Evolutionary conservation across 176 grass and related monocot genomes (phyloP).

Genomic region (Juncus inflexus): DNA sequence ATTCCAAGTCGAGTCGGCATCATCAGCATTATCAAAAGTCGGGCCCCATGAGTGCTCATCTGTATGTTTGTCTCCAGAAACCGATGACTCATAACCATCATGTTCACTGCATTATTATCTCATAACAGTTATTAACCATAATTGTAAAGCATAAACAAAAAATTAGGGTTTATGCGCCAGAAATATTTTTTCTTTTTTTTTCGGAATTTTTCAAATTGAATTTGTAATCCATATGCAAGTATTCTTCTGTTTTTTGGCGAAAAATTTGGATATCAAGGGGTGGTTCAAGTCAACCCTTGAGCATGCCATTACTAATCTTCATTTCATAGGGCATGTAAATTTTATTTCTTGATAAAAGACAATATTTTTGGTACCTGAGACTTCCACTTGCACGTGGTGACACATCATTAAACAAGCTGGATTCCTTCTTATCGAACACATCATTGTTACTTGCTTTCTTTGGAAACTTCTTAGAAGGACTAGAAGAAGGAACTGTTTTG

Average conservation of each 20-base stretch:
- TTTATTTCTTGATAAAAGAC: neutral
- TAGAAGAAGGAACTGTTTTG: constrained; percentile 49
- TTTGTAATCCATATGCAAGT: no score
- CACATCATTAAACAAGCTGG: constrained; percentile 40
- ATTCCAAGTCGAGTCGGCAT: constrained; percentile 83
- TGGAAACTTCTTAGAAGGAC: constrained; percentile 54
- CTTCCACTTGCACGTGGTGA: constrained; percentile 64
- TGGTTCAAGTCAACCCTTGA: no score
- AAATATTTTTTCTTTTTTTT: constrained; percentile 10
- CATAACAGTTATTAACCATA: constrained; percentile 5
- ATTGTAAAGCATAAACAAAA: neutral
- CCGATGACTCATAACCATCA: constrained; percentile 59
- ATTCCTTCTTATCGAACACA: constrained; percentile 38
- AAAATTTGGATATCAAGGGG: no score
- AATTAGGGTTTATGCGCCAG: no score
- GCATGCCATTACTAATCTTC: no score
- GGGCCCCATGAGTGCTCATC: constrained; percentile 56
- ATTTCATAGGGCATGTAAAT: no score
- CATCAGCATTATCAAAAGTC: constrained; percentile 78
- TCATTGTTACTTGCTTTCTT: constrained; percentile 37
- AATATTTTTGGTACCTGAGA: constrained; percentile 46
- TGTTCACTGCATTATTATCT: constrained; percentile 53
- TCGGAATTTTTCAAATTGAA: no score
- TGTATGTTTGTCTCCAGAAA: constrained; percentile 45
- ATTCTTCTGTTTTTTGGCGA: no score